A percentile compares a stretch with the other conserved stretches of the same genome.
These are phyloP conservation scores for Scheffersomyces parashehatae DNA, from an alignment of 1,139 yeast species.

Conservation along the genomic window DNA sequence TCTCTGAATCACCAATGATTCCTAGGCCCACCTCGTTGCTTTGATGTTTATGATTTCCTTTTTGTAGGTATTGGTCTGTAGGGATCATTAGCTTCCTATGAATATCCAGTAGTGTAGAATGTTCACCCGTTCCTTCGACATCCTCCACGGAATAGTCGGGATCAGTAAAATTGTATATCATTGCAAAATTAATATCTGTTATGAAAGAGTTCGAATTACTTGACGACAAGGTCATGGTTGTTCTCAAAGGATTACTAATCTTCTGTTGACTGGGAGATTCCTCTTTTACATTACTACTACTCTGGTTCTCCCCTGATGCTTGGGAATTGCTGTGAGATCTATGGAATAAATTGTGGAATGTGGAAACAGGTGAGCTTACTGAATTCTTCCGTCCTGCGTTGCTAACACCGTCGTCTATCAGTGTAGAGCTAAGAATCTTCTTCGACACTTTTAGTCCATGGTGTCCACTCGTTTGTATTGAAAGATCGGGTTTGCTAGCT, in stretches of 20 bases:
- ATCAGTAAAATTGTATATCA: slow-evolving; percentile 40
- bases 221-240: slow-evolving; percentile 38
- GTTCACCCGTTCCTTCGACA: slow-evolving; percentile 17
- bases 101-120: slow-evolving; percentile 29
- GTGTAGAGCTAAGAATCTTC: slow-evolving; percentile 25
- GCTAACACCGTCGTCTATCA: slow-evolving; percentile 17
- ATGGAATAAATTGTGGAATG: slow-evolving; percentile 39
- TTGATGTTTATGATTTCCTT: slow-evolving; percentile 20
- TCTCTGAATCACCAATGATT: slow-evolving; percentile 13
- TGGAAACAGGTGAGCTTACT: slow-evolving; percentile 36
- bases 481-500: slow-evolving; percentile 25
- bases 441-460: slow-evolving; percentile 29
- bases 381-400: slow-evolving; percentile 22
- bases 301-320: slow-evolving; percentile 3
- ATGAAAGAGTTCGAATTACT: slow-evolving; percentile 43
- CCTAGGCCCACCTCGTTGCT: slow-evolving; percentile 26
- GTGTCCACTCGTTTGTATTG: slow-evolving; percentile 31
- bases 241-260: slow-evolving; percentile 17
- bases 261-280: slow-evolving; percentile 14
- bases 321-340: slow-evolving; percentile 24
- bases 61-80: slow-evolving; percentile 40
- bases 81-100: slow-evolving; percentile 41
- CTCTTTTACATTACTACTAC: slow-evolving; percentile 8
- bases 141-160: slow-evolving; percentile 32
- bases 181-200: slow-evolving; percentile 36